Evolutionary conservation across 805 yeast species (phyloP), one percentile per base, ranked within the genome.

Genomic region (Wickerhamiella kurtzmanii): DNA sequence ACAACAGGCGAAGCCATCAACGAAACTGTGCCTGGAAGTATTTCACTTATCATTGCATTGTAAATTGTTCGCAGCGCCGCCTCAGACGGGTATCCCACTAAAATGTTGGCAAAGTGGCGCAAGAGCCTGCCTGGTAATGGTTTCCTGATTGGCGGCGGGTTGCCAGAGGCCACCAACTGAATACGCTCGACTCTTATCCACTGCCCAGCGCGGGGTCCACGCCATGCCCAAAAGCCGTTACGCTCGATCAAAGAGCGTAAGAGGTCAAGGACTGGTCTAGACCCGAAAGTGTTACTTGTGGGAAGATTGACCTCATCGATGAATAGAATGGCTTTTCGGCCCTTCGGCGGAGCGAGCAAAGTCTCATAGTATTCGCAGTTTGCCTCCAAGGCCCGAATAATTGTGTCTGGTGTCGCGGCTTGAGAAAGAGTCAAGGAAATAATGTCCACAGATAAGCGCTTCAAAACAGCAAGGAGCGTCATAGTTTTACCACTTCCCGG

Each of bases 401-500:
- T 63, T 3, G 79, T 64, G 0, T 64, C 65, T 0, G 89, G 82
- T 0, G 79, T 66, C 0, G 94, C 80, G 17, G 82, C 87, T 51
- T 83, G 83, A 1, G 95, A 85, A 56, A 88, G 86, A 55, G 86
- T 89, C 54, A 89, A 61, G 3, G 85, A 76, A 2, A 78, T 70
- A 2, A 86, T 65, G 18, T 77, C 82, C 49, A 77, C 67, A 15
- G 72, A 69, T 0, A 79, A 71, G 0, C 81, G 70, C 45, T 83
- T 66, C 37, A 89, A 59, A 0, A 86, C 79, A 42, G 80, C 76
- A 53, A 84, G 71, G 17, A 89, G 64, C 0, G 88, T 78, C 97
- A 89, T 88, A 0, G 97, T 88, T 60, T 89, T 89, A 48, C 97
- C 97, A 0, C 96, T 82, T 3, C 97, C 97, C 0, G 97, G 96